Evolutionary conservation across 768 basidiomycete genomes (phyloP).

Genomic region (Trametes punicea): DNA sequence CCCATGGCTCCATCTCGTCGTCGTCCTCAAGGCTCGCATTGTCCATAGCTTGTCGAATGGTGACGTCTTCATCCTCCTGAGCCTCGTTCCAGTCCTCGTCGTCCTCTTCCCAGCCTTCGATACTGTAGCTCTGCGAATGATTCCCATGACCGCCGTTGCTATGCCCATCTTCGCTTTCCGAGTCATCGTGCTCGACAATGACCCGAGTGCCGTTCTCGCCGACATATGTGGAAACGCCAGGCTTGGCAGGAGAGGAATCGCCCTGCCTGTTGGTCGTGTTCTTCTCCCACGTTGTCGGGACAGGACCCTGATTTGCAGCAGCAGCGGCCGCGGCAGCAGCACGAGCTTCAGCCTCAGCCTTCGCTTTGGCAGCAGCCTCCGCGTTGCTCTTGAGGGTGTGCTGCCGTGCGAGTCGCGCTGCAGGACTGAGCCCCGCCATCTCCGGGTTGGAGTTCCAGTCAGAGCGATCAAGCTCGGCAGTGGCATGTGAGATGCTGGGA

Average conservation of each 20-base stretch:
- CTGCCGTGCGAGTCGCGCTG: conserved; percentile 84
- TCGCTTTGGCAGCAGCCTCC: conserved; percentile 66
- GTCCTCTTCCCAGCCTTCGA: conserved; percentile 73
- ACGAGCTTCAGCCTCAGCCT: conserved; percentile 53
- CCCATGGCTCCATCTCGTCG: conserved; percentile 72
- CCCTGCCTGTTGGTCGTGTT: conserved; percentile 66
- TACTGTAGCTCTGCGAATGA: conserved; percentile 33
- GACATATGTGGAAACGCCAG: conserved; percentile 38
- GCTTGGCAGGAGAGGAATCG: conserved; percentile 39
- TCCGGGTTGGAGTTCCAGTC: conserved; percentile 60
- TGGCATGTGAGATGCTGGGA: conserved; percentile 75
- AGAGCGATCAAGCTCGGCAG: conserved; percentile 77
- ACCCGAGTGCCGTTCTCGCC: conserved; percentile 66
- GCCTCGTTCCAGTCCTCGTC: conserved; percentile 76
- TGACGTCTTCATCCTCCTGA: conserved; percentile 68
- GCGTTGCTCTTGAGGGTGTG: conserved; percentile 89
- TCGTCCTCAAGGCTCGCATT: conserved; percentile 49
- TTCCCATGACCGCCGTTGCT: conserved; percentile 47
- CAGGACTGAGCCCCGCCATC: conserved; percentile 80
- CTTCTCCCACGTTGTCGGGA: conserved; percentile 74
- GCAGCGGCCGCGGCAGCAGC: conserved; percentile 40
- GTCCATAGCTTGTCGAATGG: conserved; percentile 62
- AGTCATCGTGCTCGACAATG: conserved; percentile 69
- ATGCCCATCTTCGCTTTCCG: conserved; percentile 45
- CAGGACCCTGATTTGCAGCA: conserved; percentile 31